Percentiles rank a stretch among this genome's conserved stretches.
phyloP scores from a whole-genome alignment of 495 filamentous ascomycete genomes.

The Neurospora sp. region DNA sequence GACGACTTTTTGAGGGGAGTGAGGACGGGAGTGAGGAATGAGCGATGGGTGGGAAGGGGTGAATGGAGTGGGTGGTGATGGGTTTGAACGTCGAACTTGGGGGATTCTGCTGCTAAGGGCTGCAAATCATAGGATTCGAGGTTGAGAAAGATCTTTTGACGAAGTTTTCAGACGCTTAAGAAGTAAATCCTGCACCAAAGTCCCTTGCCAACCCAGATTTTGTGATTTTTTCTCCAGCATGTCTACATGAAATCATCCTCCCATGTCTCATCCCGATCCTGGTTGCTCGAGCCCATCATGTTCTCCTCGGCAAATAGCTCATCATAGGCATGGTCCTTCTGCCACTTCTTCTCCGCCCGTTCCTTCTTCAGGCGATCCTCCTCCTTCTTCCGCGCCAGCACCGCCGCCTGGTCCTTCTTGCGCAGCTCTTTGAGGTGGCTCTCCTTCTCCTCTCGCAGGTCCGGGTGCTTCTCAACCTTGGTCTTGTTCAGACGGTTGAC shows the following conservation, averaged over 20 bases:
- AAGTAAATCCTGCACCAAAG: neutral
- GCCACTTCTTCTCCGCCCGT: slow-evolving; percentile 77
- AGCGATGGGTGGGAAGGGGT: slow-evolving; percentile 3
- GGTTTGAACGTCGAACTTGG: too few relatives aligned
- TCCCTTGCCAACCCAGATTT: neutral
- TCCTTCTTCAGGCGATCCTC: slow-evolving; percentile 72
- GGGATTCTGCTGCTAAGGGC: neutral
- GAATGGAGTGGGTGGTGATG: neutral
- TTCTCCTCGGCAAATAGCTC: slow-evolving; percentile 65
- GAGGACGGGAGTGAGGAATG: slow-evolving; percentile 6
- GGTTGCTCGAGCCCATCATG: slow-evolving; percentile 55
- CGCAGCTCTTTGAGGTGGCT: slow-evolving; percentile 57
- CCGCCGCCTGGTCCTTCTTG: slow-evolving; percentile 54
- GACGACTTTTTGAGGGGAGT: too few relatives aligned
- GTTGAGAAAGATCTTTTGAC: neutral
- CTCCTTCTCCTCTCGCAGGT: slow-evolving; percentile 71
- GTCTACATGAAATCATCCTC: slow-evolving; percentile 65
- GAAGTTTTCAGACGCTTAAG: neutral
- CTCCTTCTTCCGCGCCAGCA: slow-evolving; percentile 62
- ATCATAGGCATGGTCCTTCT: slow-evolving; percentile 92
- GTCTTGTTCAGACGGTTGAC: slow-evolving; percentile 98
- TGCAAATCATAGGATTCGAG: too few relatives aligned
- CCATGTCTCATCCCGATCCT: slow-evolving; percentile 51
- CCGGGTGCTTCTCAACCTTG: slow-evolving; percentile 72
- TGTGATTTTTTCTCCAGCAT: neutral